Conservation (phyloP, 2,329 filamentous ascomycete genomes). For the Verticillium nonalfalfae region DNA sequence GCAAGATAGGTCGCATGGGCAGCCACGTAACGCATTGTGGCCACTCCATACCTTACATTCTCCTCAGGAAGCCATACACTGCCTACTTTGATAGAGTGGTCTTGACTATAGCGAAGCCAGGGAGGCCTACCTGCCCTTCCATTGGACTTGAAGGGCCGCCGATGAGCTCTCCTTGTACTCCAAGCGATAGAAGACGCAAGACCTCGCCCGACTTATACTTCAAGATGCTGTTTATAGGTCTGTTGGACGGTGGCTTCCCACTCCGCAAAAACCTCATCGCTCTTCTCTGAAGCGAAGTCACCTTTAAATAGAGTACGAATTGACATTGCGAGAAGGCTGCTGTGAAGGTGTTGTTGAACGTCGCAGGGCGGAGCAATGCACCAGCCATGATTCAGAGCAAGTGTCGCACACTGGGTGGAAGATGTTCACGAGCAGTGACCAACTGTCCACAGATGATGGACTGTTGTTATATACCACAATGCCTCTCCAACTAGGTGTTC, state of each 20-base stretch:
- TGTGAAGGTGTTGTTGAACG: too few species aligned
- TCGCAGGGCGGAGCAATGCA: too few species aligned
- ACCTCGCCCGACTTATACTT: constrained; percentile 18
- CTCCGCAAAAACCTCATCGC: constrained; percentile 18
- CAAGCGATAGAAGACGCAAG: constrained; percentile 22
- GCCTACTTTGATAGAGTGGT: constrained; percentile 6
- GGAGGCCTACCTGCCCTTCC: not conserved
- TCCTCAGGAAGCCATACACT: constrained; percentile 8
- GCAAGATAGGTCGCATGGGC: constrained; percentile 3
- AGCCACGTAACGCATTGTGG: constrained; percentile 5
- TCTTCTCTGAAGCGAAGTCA: constrained; percentile 21
- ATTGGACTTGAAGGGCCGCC: constrained; percentile 19
- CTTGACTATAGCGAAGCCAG: constrained; percentile 2
- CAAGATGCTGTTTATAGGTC: constrained; percentile 14
- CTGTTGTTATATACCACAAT: too few species aligned
- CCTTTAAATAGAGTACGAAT: constrained; percentile 6
- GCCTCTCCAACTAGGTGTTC: too few species aligned
- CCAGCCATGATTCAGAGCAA: too few species aligned
- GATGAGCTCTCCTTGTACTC: constrained; percentile 25
- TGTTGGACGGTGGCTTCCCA: constrained; percentile 10
- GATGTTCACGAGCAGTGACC: too few species aligned
- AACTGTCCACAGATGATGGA: too few species aligned
- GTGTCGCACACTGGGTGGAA: too few species aligned
- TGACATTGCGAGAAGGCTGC: too few species aligned
- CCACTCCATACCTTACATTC: constrained; percentile 10